These are phyloP conservation scores for Sarocladium brachiariae DNA, from an alignment of 2,329 filamentous ascomycete species.

Conservation along the genomic window DNA sequence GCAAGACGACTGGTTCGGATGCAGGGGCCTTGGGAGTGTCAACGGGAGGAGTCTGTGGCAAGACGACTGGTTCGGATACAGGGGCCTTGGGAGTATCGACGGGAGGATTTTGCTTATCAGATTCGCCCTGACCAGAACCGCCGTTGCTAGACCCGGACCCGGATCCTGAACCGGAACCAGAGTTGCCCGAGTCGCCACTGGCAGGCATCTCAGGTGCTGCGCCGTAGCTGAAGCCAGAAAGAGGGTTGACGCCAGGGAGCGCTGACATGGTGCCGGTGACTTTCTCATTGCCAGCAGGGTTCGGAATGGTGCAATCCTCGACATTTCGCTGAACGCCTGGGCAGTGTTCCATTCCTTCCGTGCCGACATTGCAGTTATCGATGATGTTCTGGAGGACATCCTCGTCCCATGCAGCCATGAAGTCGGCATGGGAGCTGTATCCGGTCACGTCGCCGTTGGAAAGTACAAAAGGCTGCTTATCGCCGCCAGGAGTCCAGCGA, in stretches of 20 bases:
- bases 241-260: slow-evolving; percentile 49
- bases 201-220: slow-evolving; percentile 10
- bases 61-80: background rate
- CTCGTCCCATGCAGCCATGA: slow-evolving; percentile 66
- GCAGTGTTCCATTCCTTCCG: slow-evolving; percentile 56
- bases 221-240: slow-evolving; percentile 46
- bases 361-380: slow-evolving; percentile 56
- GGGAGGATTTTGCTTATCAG: background rate
- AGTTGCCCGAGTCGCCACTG: background rate
- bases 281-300: slow-evolving; percentile 37
- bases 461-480: slow-evolving; percentile 60
- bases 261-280: slow-evolving; percentile 35
- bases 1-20: no score
- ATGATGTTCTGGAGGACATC: slow-evolving; percentile 59
- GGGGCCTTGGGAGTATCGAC: background rate
- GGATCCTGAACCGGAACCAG: no score
- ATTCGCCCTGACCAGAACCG: background rate
- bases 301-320: slow-evolving; percentile 43
- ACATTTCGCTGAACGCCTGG: slow-evolving; percentile 49
- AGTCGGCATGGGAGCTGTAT: slow-evolving; percentile 65
- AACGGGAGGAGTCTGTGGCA: background rate
- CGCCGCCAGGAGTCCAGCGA: slow-evolving; percentile 41
- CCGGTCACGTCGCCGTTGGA: slow-evolving; percentile 64
- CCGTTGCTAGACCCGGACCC: background rate
- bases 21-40: no score